These are phyloP conservation scores for Teratosphaeria zuluensis DNA, from an alignment of 2,329 filamentous ascomycete genomes.

Conservation along the genomic window DNA sequence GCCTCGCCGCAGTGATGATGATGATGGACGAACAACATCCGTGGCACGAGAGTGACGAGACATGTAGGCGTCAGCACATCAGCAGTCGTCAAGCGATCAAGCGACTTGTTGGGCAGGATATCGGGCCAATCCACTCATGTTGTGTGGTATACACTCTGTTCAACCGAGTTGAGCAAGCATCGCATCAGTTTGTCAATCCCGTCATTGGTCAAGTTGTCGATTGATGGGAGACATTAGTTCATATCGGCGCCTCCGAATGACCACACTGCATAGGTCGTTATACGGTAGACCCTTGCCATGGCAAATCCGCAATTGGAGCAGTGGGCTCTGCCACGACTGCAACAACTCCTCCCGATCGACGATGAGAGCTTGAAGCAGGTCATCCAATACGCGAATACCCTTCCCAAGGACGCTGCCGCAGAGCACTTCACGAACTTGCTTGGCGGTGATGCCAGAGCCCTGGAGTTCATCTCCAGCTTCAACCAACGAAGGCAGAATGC, in stretches of 20 bases:
- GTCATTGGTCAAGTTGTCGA: neutral
- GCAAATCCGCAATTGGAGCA: conserved; percentile 14
- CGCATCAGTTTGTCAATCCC: neutral
- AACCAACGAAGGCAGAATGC: conserved; percentile 53
- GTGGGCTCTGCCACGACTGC: conserved; percentile 63
- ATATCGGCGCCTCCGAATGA: neutral
- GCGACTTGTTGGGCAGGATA: too few relatives aligned
- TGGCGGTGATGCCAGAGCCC: conserved; percentile 67
- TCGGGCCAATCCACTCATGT: too few relatives aligned
- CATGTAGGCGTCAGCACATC: neutral
- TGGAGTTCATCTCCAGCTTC: conserved; percentile 64
- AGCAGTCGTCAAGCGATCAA: neutral
- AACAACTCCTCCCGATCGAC: conserved; percentile 72
- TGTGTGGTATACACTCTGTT: neutral
- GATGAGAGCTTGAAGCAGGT: conserved; percentile 77
- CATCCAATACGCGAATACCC: conserved; percentile 66
- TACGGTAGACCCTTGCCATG: conserved; percentile 7
- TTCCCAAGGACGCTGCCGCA: conserved; percentile 68
- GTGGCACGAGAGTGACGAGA: neutral
- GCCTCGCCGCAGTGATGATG: too few relatives aligned
- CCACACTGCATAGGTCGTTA: neutral
- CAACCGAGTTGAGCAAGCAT: neutral
- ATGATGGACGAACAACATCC: too few relatives aligned
- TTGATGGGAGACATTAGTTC: neutral
- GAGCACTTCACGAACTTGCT: conserved; percentile 82